Conservation (phyloP, 768 basidiomycete genomes). For the Agrocybe pediades region DNA sequence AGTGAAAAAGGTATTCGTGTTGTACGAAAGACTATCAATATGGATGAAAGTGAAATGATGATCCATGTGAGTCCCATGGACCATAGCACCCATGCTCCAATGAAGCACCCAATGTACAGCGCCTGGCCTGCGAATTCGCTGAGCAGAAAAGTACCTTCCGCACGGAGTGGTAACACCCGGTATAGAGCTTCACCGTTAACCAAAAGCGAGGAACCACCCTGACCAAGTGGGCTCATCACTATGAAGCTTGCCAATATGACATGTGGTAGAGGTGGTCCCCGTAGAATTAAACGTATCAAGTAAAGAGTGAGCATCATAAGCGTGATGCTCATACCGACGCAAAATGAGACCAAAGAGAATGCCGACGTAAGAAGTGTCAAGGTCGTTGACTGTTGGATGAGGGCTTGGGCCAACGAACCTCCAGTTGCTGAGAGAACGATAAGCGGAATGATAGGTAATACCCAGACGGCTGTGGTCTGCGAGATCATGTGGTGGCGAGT, state of each 20-base stretch:
- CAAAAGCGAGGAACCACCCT: slow-evolving; percentile 57
- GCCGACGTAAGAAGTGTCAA: slow-evolving; percentile 55
- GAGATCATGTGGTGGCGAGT: slow-evolving; percentile 52
- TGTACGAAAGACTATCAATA: slow-evolving; percentile 40
- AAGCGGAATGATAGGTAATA: slow-evolving; percentile 72
- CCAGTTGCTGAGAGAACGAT: slow-evolving; percentile 70
- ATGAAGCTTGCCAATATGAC: slow-evolving; percentile 60
- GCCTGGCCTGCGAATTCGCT: slow-evolving; percentile 27
- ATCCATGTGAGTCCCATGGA: slow-evolving; percentile 59
- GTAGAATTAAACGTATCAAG: slow-evolving; percentile 53
- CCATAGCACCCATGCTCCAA: slow-evolving; percentile 54
- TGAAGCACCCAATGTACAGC: slow-evolving; percentile 45
- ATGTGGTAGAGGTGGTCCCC: slow-evolving; percentile 48
- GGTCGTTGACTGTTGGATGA: slow-evolving; percentile 41
- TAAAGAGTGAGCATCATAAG: slow-evolving; percentile 66
- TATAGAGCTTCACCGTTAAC: slow-evolving; percentile 49
- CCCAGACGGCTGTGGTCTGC: slow-evolving; percentile 62
- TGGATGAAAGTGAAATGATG: slow-evolving; percentile 48
- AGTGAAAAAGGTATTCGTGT: slow-evolving; percentile 50
- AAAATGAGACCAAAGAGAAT: slow-evolving; percentile 50
- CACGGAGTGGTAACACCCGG: slow-evolving; percentile 32
- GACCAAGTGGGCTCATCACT: slow-evolving; percentile 68
- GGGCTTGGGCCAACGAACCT: slow-evolving; percentile 50
- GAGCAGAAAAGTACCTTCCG: slow-evolving; percentile 34
- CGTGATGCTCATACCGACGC: slow-evolving; percentile 55